Conservation (phyloP, 306 rosid species). For the Glycyrrhiza uralensis region DNA sequence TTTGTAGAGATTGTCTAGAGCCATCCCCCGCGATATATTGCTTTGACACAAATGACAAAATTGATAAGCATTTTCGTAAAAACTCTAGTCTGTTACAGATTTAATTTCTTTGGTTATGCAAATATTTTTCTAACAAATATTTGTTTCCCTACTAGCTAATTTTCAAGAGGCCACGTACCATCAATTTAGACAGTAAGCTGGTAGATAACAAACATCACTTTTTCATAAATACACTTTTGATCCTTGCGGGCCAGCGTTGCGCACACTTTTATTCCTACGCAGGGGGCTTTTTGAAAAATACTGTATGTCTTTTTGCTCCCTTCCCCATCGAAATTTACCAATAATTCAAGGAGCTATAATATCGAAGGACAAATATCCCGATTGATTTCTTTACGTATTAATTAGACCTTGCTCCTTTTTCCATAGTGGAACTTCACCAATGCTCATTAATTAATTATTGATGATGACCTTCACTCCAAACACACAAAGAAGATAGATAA, state of each 20-base stretch:
- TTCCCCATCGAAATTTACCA: conserved; percentile 36
- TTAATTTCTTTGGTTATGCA: no score
- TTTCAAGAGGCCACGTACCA: conserved; percentile 21
- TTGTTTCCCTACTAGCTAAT: neutral
- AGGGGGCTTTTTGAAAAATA: conserved; percentile 21
- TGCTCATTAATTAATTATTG: conserved; percentile 40
- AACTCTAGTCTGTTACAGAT: neutral
- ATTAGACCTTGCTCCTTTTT: conserved; percentile 21
- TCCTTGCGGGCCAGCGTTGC: conserved; percentile 20
- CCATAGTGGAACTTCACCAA: conserved; percentile 36
- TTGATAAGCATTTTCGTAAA: neutral
- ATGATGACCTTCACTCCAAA: conserved; percentile 29
- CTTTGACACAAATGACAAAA: neutral
- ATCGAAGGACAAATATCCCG: conserved; percentile 17
- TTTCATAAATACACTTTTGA: conserved; percentile 31
- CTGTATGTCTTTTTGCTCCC: conserved; percentile 41
- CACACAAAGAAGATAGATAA: conserved; percentile 13
- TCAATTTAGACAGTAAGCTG: conserved; percentile 32
- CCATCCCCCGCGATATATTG: neutral
- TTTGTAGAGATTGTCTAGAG: neutral
- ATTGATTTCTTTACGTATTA: conserved; percentile 27
- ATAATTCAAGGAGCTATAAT: conserved; percentile 34
- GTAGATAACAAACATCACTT: conserved; percentile 44
- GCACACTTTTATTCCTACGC: conserved; percentile 31
- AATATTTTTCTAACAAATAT: neutral